These are phyloP conservation scores for Saccharomycopsis crataegensis DNA, from an alignment of 1,139 yeast species.

Conservation along the genomic window DNA sequence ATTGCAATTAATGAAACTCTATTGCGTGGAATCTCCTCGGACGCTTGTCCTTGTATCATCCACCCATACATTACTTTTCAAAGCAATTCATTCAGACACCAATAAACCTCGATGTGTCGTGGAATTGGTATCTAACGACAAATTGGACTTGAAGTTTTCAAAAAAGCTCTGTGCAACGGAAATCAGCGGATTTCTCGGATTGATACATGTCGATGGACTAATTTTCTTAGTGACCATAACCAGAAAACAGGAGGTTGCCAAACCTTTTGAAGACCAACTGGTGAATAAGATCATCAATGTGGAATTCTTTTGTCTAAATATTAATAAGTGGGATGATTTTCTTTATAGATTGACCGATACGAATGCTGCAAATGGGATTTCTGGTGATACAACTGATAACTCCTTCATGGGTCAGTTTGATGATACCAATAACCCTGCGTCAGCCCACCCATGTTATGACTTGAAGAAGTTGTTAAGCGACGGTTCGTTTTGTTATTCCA, in stretches of 20 bases:
- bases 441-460: conserved; percentile 71
- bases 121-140: conserved; percentile 9
- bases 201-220: conserved; percentile 60
- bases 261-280: conserved; percentile 71
- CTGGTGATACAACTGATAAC: conserved; percentile 30
- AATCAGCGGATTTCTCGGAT: conserved; percentile 77
- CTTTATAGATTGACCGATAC: conserved; percentile 28
- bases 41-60: conserved; percentile 47
- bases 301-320: conserved; percentile 73
- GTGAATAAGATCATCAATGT: conserved; percentile 76
- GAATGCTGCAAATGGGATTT: conserved; percentile 47
- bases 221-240: conserved; percentile 77
- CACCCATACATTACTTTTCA: conserved; percentile 43
- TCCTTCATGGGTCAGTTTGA: not conserved
- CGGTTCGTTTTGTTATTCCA: conserved; percentile 89
- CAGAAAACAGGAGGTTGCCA: conserved; percentile 70
- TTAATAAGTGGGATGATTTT: conserved; percentile 71
- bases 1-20: too few species aligned
- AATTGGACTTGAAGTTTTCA: not conserved
- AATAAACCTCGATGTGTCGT: conserved; percentile 14
- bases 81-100: conserved; percentile 27
- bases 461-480: conserved; percentile 69
- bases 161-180: conserved; percentile 37
- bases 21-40: conserved; percentile 44
- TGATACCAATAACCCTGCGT: not conserved